Conservation (phyloP, 2,329 filamentous ascomycete genomes). For the Xylaria sp. region DNA sequence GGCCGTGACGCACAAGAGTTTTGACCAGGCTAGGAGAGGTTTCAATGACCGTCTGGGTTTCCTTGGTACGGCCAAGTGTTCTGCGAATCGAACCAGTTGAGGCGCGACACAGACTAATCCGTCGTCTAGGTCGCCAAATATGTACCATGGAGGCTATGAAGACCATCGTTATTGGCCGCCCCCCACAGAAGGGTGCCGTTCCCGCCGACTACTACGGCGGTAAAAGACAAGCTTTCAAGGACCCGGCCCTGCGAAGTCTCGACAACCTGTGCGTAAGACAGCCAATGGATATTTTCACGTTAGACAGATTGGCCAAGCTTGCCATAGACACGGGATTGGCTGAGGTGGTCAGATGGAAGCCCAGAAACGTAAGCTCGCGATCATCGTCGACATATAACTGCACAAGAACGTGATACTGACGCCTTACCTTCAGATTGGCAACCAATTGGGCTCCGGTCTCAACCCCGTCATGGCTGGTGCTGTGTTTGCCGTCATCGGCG, state of each 20-base stretch:
- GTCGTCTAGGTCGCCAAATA: slow-evolving; percentile 29
- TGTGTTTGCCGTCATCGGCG: slow-evolving; percentile 81
- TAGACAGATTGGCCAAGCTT: slow-evolving; percentile 60
- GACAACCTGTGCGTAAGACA: slow-evolving; percentile 61
- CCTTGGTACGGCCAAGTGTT: slow-evolving; percentile 54
- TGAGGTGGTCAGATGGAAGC: slow-evolving; percentile 82
- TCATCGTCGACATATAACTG: background rate
- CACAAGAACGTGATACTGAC: slow-evolving; percentile 20
- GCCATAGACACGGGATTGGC: slow-evolving; percentile 66
- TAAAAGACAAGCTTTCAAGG: slow-evolving; percentile 60
- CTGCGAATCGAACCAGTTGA: background rate
- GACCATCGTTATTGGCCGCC: slow-evolving; percentile 54
- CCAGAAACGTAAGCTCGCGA: slow-evolving; percentile 60
- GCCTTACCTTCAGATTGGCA: slow-evolving; percentile 45
- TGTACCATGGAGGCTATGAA: slow-evolving; percentile 42
- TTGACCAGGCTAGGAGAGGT: slow-evolving; percentile 87
- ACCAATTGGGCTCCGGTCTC: slow-evolving; percentile 67
- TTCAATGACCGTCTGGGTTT: slow-evolving; percentile 94
- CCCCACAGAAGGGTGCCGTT: slow-evolving; percentile 25
- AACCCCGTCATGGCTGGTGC: slow-evolving; percentile 70
- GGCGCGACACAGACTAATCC: slow-evolving; percentile 10
- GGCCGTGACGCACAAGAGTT: slow-evolving; percentile 95
- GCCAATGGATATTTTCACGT: slow-evolving; percentile 57
- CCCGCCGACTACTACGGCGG: slow-evolving; percentile 40
- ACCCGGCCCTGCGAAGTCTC: slow-evolving; percentile 66